These are phyloP conservation scores for Zelopaecilomyces penicillatus DNA, from an alignment of 2,329 filamentous ascomycete species.

Conservation along the genomic window DNA sequence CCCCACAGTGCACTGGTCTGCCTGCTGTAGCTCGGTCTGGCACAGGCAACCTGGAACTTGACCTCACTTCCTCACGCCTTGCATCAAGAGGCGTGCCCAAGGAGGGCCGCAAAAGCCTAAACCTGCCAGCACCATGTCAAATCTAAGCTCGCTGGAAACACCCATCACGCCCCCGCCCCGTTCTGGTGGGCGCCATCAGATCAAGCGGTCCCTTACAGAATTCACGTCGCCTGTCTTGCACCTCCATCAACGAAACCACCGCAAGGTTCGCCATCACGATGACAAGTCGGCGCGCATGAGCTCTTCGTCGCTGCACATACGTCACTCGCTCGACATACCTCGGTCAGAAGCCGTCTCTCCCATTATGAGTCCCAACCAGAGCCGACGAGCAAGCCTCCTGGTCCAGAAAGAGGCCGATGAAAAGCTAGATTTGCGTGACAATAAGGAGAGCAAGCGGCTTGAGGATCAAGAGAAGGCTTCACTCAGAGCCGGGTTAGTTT, in stretches of 20 bases:
- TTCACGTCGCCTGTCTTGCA: conserved; percentile 39
- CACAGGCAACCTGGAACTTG: not conserved
- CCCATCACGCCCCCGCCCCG: conserved; percentile 11
- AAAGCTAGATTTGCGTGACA: conserved; percentile 15
- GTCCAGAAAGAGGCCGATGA: conserved; percentile 22
- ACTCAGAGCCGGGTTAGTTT: conserved; percentile 23
- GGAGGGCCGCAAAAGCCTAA: conserved; percentile 4
- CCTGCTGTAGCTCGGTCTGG: too few species aligned
- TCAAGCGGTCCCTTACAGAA: conserved; percentile 49
- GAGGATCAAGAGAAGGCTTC: conserved; percentile 28
- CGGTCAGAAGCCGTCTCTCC: conserved; percentile 38
- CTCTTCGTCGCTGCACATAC: conserved; percentile 21
- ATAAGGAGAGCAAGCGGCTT: conserved; percentile 30
- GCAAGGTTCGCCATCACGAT: conserved; percentile 19
- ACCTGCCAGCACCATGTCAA: conserved; percentile 9
- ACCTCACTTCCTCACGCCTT: conserved; percentile 1
- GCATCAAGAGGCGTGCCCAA: conserved; percentile 8
- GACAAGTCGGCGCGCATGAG: conserved; percentile 19
- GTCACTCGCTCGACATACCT: conserved; percentile 37
- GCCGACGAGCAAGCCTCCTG: conserved; percentile 34
- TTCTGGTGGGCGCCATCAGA: conserved; percentile 37
- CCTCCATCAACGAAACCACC: conserved; percentile 27
- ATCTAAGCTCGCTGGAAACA: conserved; percentile 14
- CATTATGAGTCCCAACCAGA: conserved; percentile 33
- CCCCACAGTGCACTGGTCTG: too few species aligned